Evolutionary conservation across 129 eudicot species (phyloP).

Genomic region (Deinandra increscens): DNA sequence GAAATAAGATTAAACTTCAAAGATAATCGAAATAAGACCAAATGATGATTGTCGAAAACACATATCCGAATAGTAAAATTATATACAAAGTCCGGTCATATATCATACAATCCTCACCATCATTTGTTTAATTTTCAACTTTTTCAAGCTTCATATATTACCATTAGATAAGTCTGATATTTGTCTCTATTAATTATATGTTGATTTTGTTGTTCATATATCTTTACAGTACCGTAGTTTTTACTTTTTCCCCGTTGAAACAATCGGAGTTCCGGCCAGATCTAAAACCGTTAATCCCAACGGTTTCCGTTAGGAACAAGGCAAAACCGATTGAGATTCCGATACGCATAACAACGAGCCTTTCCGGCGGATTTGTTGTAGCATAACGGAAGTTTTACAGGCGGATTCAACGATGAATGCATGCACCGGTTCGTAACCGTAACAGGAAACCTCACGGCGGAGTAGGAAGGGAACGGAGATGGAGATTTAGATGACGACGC

Average conservation of each 20-base stretch:
- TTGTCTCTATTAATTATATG: conserved; percentile 25
- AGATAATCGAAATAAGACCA: neutral
- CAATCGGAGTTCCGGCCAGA: no score
- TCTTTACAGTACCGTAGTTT: neutral
- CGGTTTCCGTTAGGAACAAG: conserved; percentile 55
- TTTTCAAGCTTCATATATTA: neutral
- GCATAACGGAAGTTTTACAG: conserved; percentile 37
- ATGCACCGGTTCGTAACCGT: conserved; percentile 17
- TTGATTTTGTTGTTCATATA: neutral
- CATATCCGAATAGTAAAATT: conserved; percentile 14
- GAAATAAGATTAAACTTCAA: conserved; percentile 11
- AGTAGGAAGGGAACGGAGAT: neutral
- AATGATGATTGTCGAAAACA: conserved; percentile 10
- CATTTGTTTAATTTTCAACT: neutral
- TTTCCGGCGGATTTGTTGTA: conserved; percentile 41
- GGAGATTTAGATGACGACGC: conserved; percentile 46
- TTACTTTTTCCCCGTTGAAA: neutral
- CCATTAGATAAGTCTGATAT: neutral
- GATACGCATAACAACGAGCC: conserved; percentile 34
- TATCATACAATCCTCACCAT: neutral
- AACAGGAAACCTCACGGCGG: conserved; percentile 22
- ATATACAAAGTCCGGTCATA: conserved; percentile 28
- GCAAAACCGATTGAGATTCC: conserved; percentile 44
- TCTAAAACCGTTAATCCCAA: conserved; percentile 54
- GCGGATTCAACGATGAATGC: conserved; percentile 31